Percentiles rank a stretch among this genome's conserved stretches.
Conservation (phyloP, 441 rosid genomes). For the Adansonia madagascariensis region DNA sequence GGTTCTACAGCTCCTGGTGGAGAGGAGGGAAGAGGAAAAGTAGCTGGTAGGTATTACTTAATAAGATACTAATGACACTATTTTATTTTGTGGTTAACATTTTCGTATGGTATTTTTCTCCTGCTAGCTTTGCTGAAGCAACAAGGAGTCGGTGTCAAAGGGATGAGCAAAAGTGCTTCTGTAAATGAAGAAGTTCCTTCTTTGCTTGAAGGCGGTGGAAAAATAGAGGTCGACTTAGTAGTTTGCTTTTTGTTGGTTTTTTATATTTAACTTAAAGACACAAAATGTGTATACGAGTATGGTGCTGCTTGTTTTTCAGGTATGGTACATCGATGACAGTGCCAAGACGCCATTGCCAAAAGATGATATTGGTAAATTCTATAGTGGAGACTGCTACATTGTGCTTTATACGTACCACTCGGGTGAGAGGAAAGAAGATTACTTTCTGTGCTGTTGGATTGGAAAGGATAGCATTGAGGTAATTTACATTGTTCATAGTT, state of each 20-base stretch:
- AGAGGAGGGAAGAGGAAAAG: slow-evolving; percentile 98
- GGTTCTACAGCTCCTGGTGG: slow-evolving; percentile 76
- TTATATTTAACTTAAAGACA: slow-evolving; percentile 23
- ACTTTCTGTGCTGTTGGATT: slow-evolving; percentile 85
- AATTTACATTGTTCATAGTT: slow-evolving; percentile 30
- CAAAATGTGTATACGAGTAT: background rate
- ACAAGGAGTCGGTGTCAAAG: slow-evolving; percentile 93
- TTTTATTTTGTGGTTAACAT: slow-evolving; percentile 24
- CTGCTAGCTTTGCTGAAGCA: slow-evolving; percentile 91
- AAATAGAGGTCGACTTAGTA: slow-evolving; percentile 75
- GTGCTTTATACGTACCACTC: slow-evolving; percentile 86
- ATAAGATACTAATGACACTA: slow-evolving; percentile 23
- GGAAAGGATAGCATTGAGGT: slow-evolving; percentile 93
- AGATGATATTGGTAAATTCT: slow-evolving; percentile 94
- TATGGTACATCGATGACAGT: slow-evolving; percentile 82
- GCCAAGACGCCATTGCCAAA: slow-evolving; percentile 76
- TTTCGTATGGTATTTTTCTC: slow-evolving; percentile 33
- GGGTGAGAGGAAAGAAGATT: slow-evolving; percentile 95
- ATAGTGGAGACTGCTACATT: slow-evolving; percentile 94
- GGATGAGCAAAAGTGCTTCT: slow-evolving; percentile 71
- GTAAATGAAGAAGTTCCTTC: slow-evolving; percentile 91
- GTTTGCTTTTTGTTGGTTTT: slow-evolving; percentile 30
- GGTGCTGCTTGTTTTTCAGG: slow-evolving; percentile 42
- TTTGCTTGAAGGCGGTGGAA: slow-evolving; percentile 97
- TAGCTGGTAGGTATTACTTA: slow-evolving; percentile 65